Evolutionary conservation across 1,139 yeast genomes (phyloP).

Genomic region (Saccharomyces pastorianus): DNA sequence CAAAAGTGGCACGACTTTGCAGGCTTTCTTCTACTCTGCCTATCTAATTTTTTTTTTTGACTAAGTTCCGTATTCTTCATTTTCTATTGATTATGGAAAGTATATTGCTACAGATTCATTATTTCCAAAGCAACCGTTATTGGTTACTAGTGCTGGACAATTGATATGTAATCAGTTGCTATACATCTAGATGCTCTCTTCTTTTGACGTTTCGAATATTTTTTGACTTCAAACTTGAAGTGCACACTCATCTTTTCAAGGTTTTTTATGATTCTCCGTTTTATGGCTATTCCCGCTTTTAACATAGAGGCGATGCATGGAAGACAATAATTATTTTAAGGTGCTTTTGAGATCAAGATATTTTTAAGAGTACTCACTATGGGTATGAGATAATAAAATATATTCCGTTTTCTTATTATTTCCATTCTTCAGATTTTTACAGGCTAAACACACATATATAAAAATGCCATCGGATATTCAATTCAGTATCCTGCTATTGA

Average conservation of each 20-base stretch:
- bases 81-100: background rate
- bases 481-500: background rate
- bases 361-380: background rate
- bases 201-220: background rate
- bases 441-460: background rate
- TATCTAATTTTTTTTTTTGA: background rate
- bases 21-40: conserved; percentile 3
- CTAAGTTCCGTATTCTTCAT: background rate
- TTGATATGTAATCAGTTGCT: background rate
- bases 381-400: background rate
- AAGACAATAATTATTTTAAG: background rate
- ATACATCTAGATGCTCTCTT: background rate
- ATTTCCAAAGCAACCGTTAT: background rate
- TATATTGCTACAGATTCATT: background rate
- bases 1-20: conserved; percentile 5
- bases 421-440: background rate
- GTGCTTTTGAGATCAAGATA: background rate
- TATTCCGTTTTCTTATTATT: background rate
- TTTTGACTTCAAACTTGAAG: background rate
- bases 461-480: background rate
- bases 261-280: background rate
- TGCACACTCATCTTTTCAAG: background rate
- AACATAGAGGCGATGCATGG: background rate
- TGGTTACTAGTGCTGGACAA: background rate
- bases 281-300: background rate